Percentiles rank a stretch among this genome's conserved stretches.
phyloP scores from a whole-genome alignment of 805 yeast species.

The Teunomyces funiuensis region DNA sequence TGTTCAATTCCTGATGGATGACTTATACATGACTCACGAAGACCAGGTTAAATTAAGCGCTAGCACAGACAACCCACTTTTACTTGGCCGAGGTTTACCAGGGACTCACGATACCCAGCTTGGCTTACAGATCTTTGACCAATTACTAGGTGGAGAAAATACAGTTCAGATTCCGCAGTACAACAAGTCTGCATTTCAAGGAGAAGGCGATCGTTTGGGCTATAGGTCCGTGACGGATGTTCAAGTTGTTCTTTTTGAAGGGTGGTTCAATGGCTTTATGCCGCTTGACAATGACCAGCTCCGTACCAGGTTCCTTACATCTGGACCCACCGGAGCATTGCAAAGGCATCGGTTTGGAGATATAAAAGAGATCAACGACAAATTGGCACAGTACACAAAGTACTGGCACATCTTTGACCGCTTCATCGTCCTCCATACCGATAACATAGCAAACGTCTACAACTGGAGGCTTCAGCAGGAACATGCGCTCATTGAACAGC shows the following conservation, averaged over 20 bases:
- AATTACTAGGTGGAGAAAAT: conserved; percentile 20
- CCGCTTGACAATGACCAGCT: conserved; percentile 25
- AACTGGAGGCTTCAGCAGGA: conserved; percentile 82
- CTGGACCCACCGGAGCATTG: conserved; percentile 12
- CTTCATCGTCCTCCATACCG: conserved; percentile 63
- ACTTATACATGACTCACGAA: conserved; percentile 68
- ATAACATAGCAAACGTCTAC: conserved; percentile 60
- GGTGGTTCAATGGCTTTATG: conserved; percentile 87
- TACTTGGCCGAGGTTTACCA: conserved; percentile 85
- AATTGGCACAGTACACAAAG: conserved; percentile 48
- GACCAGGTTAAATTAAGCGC: conserved; percentile 49
- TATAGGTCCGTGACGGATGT: conserved; percentile 40
- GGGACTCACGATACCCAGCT: conserved; percentile 83
- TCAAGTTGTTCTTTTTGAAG: conserved; percentile 79
- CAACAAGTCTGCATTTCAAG: conserved; percentile 70
- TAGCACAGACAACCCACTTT: conserved; percentile 44
- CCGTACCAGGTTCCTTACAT: conserved; percentile 16
- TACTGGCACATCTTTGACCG: conserved; percentile 60
- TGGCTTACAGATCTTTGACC: conserved; percentile 34
- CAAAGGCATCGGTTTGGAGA: conserved; percentile 24
- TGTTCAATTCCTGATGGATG: conserved; percentile 75
- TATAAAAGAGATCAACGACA: conserved; percentile 47
- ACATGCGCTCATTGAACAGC: conserved; percentile 47
- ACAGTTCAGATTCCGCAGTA: conserved; percentile 55
- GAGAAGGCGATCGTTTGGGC: conserved; percentile 75